Evolutionary conservation across 768 basidiomycete genomes (phyloP), one percentile per base, ranked within the genome.

Genomic region (Kwoniella sp.): DNA sequence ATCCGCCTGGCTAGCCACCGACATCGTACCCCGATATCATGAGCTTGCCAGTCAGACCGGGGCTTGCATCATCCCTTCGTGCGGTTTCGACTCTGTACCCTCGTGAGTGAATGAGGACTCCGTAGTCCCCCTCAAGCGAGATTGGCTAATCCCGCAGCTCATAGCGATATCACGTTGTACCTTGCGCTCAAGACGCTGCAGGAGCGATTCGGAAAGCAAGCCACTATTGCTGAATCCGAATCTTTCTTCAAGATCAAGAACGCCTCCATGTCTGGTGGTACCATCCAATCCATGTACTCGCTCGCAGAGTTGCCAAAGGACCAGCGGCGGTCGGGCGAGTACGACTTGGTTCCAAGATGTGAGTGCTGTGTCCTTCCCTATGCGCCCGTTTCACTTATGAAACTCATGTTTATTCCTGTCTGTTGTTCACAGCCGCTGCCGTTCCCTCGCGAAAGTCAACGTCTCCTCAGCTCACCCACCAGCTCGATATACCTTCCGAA

Each of bases 61-160:
- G 37, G 78, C 88, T 5, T 80, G 88, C 57, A 85, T 96, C 59
- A 79, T 95, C 17, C 88, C 88, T 20, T 78, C 83, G 1, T 86
- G 83, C 47, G 89, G 85, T 2, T 79, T 87, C 42, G 73, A 74
- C 50, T 65, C 67, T 15, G 57, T 74, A 17, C 72, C 73, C 17
- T 63, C 62, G 71, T 73, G 46, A 53, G 69, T 54, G 6, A 3
- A n/a, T n/a, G n/a, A n/a, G n/a, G n/a, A n/a, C n/a, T n/a, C n/a
- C n/a, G n/a, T n/a, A n/a, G n/a, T n/a, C n/a, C n/a, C n/a, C n/a
- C n/a, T n/a, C n/a, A n/a, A n/a, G n/a, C n/a, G n/a, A n/a, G n/a
- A n/a, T n/a, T n/a, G n/a, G n/a, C n/a, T n/a, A n/a, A n/a, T n/a
- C 23, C n/a, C 12, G 22, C 28, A 17, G 27, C n/a, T 19, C 29